phyloP scores from a whole-genome alignment of 2,329 filamentous ascomycete species.

The Fusarium denticulatum region DNA sequence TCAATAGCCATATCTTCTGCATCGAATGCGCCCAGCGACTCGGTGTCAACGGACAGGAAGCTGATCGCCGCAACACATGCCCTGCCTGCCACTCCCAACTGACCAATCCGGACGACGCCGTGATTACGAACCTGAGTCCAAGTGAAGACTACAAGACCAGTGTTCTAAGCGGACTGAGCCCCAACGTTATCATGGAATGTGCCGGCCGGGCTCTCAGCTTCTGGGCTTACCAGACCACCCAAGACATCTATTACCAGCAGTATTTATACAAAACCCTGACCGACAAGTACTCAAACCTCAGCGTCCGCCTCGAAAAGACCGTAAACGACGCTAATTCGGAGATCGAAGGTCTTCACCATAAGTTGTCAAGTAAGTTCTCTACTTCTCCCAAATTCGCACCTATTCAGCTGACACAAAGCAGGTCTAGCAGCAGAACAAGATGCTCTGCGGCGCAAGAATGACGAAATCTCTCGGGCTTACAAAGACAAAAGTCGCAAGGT shows the following conservation, averaged over 20 bases:
- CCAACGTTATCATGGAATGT: constrained; percentile 86
- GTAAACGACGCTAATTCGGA: constrained; percentile 80
- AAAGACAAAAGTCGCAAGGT: constrained; percentile 77
- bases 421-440: constrained; percentile 71
- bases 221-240: constrained; percentile 86
- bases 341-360: constrained; percentile 72
- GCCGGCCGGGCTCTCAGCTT: constrained; percentile 82
- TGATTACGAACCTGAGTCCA: constrained; percentile 76
- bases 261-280: constrained; percentile 75
- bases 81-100: constrained; percentile 80
- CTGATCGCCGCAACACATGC: constrained; percentile 62
- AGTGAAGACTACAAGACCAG: constrained; percentile 92
- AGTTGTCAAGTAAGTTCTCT: constrained; percentile 64
- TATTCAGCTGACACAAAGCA: constrained; percentile 38
- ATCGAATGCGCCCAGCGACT: constrained; percentile 73
- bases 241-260: constrained; percentile 85
- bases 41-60: constrained; percentile 63
- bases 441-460: constrained; percentile 73
- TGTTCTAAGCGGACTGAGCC: constrained; percentile 83
- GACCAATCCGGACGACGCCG: constrained; percentile 77
- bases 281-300: constrained; percentile 75
- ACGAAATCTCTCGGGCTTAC: constrained; percentile 73
- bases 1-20: constrained; percentile 83
- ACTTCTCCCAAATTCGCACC: not conserved
- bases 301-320: constrained; percentile 74